Evolutionary conservation across 1,284 basidiomycete species (phyloP).

Genomic region (Somion occarium): DNA sequence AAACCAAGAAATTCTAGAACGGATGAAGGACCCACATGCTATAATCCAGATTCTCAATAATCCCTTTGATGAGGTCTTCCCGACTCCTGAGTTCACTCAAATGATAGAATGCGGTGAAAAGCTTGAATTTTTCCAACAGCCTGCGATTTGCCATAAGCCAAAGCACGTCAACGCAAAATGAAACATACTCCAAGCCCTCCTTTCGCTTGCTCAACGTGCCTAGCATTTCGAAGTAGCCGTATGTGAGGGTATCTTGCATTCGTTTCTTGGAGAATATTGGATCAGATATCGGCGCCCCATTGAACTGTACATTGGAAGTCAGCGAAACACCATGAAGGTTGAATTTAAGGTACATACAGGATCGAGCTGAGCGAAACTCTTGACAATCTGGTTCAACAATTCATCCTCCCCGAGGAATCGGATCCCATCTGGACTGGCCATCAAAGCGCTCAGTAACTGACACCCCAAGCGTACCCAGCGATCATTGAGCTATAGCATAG

Average conservation of each 20-base stretch:
- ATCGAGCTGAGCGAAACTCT: slow-evolving; percentile 89
- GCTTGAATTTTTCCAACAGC: slow-evolving; percentile 85
- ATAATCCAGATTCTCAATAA: slow-evolving; percentile 92
- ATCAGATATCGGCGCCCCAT: slow-evolving; percentile 63
- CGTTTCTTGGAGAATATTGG: slow-evolving; percentile 85
- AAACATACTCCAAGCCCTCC: slow-evolving; percentile 85
- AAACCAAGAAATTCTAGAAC: slow-evolving; percentile 4
- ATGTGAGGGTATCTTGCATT: slow-evolving; percentile 80
- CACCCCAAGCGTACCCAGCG: slow-evolving; percentile 88
- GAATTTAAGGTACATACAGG: slow-evolving; percentile 50
- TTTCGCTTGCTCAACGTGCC: slow-evolving; percentile 84
- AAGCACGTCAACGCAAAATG: neutral
- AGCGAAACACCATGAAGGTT: neutral
- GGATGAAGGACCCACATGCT: slow-evolving; percentile 54
- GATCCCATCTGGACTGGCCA: slow-evolving; percentile 81
- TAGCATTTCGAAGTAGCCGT: slow-evolving; percentile 95
- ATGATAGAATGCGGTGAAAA: slow-evolving; percentile 95
- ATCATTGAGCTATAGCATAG: slow-evolving; percentile 52
- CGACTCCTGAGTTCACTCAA: slow-evolving; percentile 86
- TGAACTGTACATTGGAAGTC: slow-evolving; percentile 42
- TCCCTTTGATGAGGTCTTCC: slow-evolving; percentile 88
- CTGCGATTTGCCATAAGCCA: slow-evolving; percentile 34
- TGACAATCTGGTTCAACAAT: slow-evolving; percentile 81
- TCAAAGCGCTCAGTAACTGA: slow-evolving; percentile 76
- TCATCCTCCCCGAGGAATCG: slow-evolving; percentile 86